Percentiles rank a stretch among this genome's conserved stretches.
phyloP scores from a whole-genome alignment of 768 basidiomycete species.

The Cantharellus cinnabarinus region DNA sequence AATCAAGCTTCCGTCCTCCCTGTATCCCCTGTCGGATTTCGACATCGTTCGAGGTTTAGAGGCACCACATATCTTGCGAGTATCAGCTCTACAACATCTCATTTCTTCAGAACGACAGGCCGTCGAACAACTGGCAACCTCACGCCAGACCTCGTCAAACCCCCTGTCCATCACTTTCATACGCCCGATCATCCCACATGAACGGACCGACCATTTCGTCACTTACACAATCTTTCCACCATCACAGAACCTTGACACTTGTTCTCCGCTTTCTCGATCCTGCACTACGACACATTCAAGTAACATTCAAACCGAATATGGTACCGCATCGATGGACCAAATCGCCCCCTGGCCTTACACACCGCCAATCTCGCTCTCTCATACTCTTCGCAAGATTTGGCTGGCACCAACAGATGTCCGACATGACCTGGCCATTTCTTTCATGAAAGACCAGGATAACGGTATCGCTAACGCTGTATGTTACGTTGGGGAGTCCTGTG shows the following conservation, averaged over 20 bases:
- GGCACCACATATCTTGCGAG: not conserved
- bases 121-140: not conserved
- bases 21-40: not conserved
- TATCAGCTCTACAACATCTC: not conserved
- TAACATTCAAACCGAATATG: not conserved
- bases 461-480: too few relatives aligned
- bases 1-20: not conserved
- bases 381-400: not conserved
- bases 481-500: too few relatives aligned
- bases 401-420: not conserved
- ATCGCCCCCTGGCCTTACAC: not conserved
- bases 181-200: not conserved
- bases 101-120: not conserved
- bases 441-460: not conserved
- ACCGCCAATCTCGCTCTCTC: not conserved
- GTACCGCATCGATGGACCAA: not conserved
- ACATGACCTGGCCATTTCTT: not conserved
- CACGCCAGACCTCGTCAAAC: not conserved
- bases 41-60: not conserved
- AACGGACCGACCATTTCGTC: not conserved
- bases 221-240: not conserved
- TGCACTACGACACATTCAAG: not conserved
- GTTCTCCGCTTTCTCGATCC: not conserved
- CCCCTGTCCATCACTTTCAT: not conserved
- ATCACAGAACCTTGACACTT: not conserved